These are phyloP conservation scores for Xanthoparmelia taractica DNA, from an alignment of 495 filamentous ascomycete species.

Conservation along the genomic window DNA sequence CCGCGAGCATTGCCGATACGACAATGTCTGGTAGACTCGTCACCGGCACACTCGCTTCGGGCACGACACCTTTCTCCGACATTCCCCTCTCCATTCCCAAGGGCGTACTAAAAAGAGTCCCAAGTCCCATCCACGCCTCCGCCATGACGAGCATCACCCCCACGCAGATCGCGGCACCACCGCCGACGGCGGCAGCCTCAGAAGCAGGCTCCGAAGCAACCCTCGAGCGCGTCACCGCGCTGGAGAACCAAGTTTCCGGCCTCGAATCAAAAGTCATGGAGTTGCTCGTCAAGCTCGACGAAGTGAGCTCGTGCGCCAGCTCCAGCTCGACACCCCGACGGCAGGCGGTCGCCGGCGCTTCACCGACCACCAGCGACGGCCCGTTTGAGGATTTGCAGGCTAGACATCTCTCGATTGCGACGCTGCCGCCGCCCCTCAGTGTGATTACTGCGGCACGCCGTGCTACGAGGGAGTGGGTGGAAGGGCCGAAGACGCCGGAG, in stretches of 20 bases:
- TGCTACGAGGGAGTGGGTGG: neutral
- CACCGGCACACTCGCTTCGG: neutral
- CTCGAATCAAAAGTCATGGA: neutral
- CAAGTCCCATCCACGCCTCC: neutral
- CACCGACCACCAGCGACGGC: neutral
- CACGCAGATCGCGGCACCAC: neutral
- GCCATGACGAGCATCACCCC: neutral
- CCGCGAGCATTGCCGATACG: neutral
- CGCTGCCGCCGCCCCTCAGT: neutral
- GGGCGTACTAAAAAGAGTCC: conserved; percentile 5
- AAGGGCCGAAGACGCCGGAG: neutral
- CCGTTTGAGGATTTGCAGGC: neutral
- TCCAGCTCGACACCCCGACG: neutral
- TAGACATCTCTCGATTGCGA: neutral
- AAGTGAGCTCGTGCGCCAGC: conserved; percentile 5
- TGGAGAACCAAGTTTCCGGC: conserved; percentile 12
- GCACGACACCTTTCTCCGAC: neutral
- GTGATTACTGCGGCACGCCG: neutral
- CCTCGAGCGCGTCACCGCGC: neutral
- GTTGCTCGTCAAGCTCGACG: neutral
- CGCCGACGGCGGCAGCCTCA: neutral
- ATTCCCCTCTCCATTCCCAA: neutral
- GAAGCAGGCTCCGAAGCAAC: neutral
- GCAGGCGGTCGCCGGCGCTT: conserved; percentile 2
- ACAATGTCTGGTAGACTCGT: conserved; percentile 6